Base-by-base conservation (phyloP, 164 flowering plant species). In the Annona cherimola region DNA sequence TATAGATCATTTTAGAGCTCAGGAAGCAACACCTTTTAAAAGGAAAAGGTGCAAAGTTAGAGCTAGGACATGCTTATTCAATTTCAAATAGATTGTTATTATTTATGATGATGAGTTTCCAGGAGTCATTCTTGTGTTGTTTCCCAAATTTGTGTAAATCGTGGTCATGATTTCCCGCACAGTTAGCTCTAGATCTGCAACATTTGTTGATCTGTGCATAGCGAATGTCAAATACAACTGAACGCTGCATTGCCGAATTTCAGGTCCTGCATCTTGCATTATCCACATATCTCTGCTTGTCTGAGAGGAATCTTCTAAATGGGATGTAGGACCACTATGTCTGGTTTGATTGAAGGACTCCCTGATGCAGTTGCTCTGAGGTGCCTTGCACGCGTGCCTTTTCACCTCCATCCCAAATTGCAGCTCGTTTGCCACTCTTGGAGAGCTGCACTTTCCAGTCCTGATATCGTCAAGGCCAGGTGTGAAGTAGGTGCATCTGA, bases 321-420 rank as follows among this genome's bases (percentile, higher is more conserved):
- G 70, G 50, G 69, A 78, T 74, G 75, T 69, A 68, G 54, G 65
- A 45, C 64, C 74, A 78, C 61, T 8, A 91, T 93, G 98, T 86
- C 98, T 78, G 94, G 76, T 70, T 76, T 95, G 75, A 92, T 92
- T 78, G 94, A 94, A 73, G 99, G 98, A 69, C 97, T 94, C 60
- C 99, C 99, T n/a, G 94, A 92, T 63, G 97, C 91, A 46, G 93
- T 94, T 74, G 91, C 91, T 69, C 81, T 94, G 14, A 81, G 88
- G 72, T 94, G 99, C 79, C 95, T 94, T 71, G 99, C 97, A 41
- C 84, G 89, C 60, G 94, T 94, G 71, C 99, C 99, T 18, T 88
- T 89, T 74, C 77, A 79, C 74, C 86, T 84, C 61, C 85, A 88
- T 73, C 90, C 94, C 2, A 86, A 72, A 71, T 78, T 94, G 77